Conservation (phyloP, 129 eudicot species). For the Solidago caesia region DNA sequence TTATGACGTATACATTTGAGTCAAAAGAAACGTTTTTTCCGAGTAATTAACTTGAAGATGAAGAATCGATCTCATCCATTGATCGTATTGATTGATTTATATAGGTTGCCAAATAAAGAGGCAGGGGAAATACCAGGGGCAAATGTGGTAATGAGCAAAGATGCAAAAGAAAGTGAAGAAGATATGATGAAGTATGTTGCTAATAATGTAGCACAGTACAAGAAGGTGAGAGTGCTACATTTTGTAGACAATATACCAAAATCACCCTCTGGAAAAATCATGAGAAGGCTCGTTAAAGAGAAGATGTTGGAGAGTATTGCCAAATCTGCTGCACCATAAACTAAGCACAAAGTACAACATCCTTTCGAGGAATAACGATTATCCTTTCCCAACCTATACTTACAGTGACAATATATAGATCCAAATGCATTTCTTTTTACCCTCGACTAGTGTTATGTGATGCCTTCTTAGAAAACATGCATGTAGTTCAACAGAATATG, state of each 20-base stretch:
- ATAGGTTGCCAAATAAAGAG: constrained; percentile 77
- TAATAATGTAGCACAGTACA: constrained; percentile 72
- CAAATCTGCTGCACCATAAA: constrained; percentile 23
- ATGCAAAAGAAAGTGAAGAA: constrained; percentile 71
- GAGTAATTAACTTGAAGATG: too few relatives aligned
- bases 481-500: too few relatives aligned
- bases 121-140: constrained; percentile 99
- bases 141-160: constrained; percentile 63
- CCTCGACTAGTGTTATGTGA: too few relatives aligned
- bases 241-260: constrained; percentile 82
- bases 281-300: constrained; percentile 82
- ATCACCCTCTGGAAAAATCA: constrained; percentile 85
- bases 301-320: constrained; percentile 49
- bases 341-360: constrained; percentile 6
- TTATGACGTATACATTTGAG: too few relatives aligned
- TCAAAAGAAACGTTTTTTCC: too few relatives aligned
- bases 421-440: too few relatives aligned
- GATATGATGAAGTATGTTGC: constrained; percentile 76
- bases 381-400: too few relatives aligned
- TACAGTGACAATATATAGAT: too few relatives aligned
- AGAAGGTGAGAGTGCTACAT: constrained; percentile 69
- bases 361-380: constrained; percentile 1
- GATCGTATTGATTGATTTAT: constrained; percentile 1
- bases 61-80: too few relatives aligned
- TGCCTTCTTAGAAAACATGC: too few relatives aligned